These are phyloP conservation scores for Rhododendron henanense DNA, from an alignment of 148 eudicot genomes.

Conservation along the genomic window DNA sequence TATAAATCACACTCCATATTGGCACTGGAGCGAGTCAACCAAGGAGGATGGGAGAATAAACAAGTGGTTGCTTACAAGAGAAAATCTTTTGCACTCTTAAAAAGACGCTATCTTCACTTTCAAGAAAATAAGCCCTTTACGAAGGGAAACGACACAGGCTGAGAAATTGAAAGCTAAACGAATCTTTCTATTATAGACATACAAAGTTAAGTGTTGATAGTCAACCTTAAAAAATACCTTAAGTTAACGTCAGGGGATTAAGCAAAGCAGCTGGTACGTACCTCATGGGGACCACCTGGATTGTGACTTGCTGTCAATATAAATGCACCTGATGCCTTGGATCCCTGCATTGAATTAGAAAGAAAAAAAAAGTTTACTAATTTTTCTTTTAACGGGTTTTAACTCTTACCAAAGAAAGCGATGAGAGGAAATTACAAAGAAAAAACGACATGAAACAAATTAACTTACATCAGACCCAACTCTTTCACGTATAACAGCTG, in stretches of 20 bases:
- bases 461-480: constrained; percentile 81
- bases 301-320: constrained; percentile 98
- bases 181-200: background rate
- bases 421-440: background rate
- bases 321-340: constrained; percentile 83
- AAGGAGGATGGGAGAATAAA: background rate
- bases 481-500: constrained; percentile 93
- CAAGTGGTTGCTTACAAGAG: background rate
- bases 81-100: background rate
- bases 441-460: constrained; percentile 9
- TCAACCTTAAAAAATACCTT: background rate
- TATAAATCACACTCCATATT: background rate
- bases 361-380: background rate
- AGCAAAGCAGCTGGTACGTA: constrained; percentile 18
- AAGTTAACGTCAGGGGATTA: background rate
- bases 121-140: background rate
- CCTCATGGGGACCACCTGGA: constrained; percentile 97
- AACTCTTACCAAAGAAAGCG: no score
- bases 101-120: background rate
- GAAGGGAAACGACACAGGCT: background rate
- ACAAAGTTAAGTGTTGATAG: background rate
- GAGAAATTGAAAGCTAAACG: no score
- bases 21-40: background rate
- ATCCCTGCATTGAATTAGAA: constrained; percentile 40
- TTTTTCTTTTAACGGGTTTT: background rate